A percentile compares a stretch with the other conserved stretches of the same genome.
Evolutionary conservation across 176 grass and related monocot species (phyloP).

Genomic region (Puccinellia tenuiflora): DNA sequence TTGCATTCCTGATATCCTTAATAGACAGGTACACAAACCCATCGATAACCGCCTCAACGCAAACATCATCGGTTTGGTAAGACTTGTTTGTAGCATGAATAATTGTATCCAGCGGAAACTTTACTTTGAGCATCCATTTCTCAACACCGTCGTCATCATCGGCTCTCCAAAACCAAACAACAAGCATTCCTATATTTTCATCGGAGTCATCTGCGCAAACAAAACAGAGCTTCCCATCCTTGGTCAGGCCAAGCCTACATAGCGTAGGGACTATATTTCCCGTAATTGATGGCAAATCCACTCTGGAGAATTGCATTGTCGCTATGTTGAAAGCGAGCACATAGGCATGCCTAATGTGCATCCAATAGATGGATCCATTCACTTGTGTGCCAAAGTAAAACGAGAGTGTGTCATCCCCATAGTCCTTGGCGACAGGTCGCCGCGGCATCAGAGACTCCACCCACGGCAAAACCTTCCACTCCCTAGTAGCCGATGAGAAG

Average conservation of each 20-base stretch:
- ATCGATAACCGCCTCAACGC: background rate
- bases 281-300: background rate
- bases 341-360: background rate
- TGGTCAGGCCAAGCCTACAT: background rate
- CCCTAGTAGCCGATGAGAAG: background rate
- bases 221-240: background rate
- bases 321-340: background rate
- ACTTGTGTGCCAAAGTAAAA: background rate
- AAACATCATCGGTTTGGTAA: too few relatives aligned
- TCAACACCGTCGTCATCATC: background rate
- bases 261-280: background rate
- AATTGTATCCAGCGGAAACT: background rate
- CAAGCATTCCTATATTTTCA: background rate
- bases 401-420: background rate
- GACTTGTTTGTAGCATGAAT: too few relatives aligned
- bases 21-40: background rate
- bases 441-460: background rate
- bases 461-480: background rate
- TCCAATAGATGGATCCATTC: background rate
- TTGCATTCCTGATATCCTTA: rapidly evolving
- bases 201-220: background rate
- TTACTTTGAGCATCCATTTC: background rate
- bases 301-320: background rate
- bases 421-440: too few relatives aligned
- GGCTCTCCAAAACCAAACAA: background rate